phyloP scores from a whole-genome alignment of 257 asterid species.

The Penstemon barbatus region DNA sequence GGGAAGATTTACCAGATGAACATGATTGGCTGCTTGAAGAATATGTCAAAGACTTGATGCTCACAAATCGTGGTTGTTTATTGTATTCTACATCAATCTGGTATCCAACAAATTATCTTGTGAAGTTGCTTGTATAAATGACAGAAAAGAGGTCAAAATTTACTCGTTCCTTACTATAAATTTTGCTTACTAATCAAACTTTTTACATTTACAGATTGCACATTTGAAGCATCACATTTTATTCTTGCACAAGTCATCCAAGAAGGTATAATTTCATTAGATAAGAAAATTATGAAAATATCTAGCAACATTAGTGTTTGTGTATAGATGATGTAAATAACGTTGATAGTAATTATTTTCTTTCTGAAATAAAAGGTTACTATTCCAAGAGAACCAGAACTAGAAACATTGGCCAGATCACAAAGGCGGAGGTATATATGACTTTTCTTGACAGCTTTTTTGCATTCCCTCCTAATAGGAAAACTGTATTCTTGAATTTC shows the following conservation, averaged over 20 bases:
- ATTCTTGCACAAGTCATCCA: slow-evolving; percentile 60
- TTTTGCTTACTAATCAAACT: neutral
- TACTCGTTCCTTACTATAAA: neutral
- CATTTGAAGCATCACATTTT: slow-evolving; percentile 64
- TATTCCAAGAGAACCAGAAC: slow-evolving; percentile 75
- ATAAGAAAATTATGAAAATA: neutral
- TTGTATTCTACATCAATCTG: neutral
- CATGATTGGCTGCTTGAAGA: too few species aligned
- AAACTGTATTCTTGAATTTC: slow-evolving; percentile 24
- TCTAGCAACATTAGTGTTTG: too few species aligned
- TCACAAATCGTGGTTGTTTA: neutral
- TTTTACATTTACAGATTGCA: slow-evolving; percentile 48
- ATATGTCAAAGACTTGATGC: too few species aligned
- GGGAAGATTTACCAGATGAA: too few species aligned
- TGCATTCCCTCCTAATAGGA: slow-evolving; percentile 11
- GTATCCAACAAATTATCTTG: neutral
- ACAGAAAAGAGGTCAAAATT: neutral
- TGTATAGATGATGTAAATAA: neutral
- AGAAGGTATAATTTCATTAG: slow-evolving; percentile 44
- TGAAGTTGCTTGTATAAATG: neutral
- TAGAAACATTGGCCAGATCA: slow-evolving; percentile 75
- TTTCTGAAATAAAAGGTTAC: slow-evolving; percentile 50
- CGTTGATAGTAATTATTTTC: slow-evolving; percentile 1
- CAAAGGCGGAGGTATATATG: slow-evolving; percentile 54
- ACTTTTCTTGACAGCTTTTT: neutral